These are phyloP conservation scores for Saccharomyces mikatae DNA, from an alignment of 805 yeast genomes.

Conservation along the genomic window DNA sequence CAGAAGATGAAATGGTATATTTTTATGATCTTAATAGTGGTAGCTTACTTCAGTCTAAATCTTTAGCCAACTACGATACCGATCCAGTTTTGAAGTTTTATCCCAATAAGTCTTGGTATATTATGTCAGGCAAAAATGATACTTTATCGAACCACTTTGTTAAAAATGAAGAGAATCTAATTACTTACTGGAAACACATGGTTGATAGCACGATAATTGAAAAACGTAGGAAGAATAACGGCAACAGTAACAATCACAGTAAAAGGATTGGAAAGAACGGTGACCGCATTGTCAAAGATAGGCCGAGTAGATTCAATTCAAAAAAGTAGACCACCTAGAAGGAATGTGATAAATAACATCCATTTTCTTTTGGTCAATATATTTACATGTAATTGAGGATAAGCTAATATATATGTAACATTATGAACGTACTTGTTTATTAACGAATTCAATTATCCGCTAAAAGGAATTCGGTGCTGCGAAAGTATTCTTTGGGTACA, in stretches of 20 bases:
- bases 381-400: background rate
- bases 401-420: background rate
- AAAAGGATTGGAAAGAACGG: background rate
- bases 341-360: background rate
- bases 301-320: background rate
- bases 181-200: background rate
- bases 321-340: background rate
- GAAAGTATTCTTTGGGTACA: conserved; percentile 48
- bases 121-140: conserved; percentile 17
- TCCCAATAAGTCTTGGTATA: conserved; percentile 21
- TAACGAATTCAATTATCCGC: conserved; percentile 9
- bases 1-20: conserved; percentile 12
- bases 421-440: background rate
- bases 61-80: conserved; percentile 4
- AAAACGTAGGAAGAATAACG: background rate
- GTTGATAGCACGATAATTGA: background rate
- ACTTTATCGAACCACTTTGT: conserved; percentile 8
- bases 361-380: background rate
- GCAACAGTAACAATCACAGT: background rate
- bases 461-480: conserved; percentile 38
- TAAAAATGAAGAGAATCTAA: background rate
- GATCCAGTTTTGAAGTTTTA: conserved; percentile 16
- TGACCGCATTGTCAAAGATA: background rate
- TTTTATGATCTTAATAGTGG: conserved; percentile 14
- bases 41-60: conserved; percentile 2